Percentiles rank a stretch among this genome's conserved stretches.
phyloP scores from a whole-genome alignment of 2,329 filamentous ascomycete genomes.

The Endothia cerciana region DNA sequence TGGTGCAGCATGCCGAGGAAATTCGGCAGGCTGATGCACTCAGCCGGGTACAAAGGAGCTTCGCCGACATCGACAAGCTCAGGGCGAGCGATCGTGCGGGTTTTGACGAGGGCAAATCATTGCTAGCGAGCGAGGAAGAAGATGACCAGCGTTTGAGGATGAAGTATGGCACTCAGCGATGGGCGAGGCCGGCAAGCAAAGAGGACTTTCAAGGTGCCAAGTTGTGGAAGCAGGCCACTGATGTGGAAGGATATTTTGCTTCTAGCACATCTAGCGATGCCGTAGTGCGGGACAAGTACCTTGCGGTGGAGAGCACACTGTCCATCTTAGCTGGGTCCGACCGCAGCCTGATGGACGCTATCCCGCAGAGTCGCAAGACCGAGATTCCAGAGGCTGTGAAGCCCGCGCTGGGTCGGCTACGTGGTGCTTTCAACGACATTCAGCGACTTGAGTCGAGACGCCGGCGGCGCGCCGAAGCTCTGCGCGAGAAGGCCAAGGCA shows the following conservation, averaged over 20 bases:
- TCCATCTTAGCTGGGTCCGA: slow-evolving; percentile 78
- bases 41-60: slow-evolving; percentile 74
- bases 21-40: slow-evolving; percentile 89
- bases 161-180: slow-evolving; percentile 86
- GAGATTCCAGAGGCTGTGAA: slow-evolving; percentile 82
- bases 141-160: slow-evolving; percentile 78
- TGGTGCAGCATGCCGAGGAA: slow-evolving; percentile 91
- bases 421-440: slow-evolving; percentile 83
- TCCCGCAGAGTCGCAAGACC: slow-evolving; percentile 81
- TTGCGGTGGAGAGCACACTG: slow-evolving; percentile 74
- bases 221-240: slow-evolving; percentile 73
- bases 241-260: slow-evolving; percentile 87
- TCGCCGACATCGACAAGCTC: slow-evolving; percentile 90
- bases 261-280: slow-evolving; percentile 59
- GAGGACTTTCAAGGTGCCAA: slow-evolving; percentile 68
- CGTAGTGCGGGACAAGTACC: slow-evolving; percentile 76
- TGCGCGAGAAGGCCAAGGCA: slow-evolving; percentile 77
- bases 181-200: slow-evolving; percentile 72
- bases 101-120: slow-evolving; percentile 81
- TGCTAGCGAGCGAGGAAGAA: slow-evolving; percentile 77
- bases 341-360: slow-evolving; percentile 81
- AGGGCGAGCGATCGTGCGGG: slow-evolving; percentile 76
- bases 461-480: slow-evolving; percentile 75
- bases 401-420: slow-evolving; percentile 74
- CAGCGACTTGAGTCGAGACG: slow-evolving; percentile 80